Evolutionary conservation across 139 green algal genomes (phyloP).

Genomic region (Tetradesmus lagerheimii): DNA sequence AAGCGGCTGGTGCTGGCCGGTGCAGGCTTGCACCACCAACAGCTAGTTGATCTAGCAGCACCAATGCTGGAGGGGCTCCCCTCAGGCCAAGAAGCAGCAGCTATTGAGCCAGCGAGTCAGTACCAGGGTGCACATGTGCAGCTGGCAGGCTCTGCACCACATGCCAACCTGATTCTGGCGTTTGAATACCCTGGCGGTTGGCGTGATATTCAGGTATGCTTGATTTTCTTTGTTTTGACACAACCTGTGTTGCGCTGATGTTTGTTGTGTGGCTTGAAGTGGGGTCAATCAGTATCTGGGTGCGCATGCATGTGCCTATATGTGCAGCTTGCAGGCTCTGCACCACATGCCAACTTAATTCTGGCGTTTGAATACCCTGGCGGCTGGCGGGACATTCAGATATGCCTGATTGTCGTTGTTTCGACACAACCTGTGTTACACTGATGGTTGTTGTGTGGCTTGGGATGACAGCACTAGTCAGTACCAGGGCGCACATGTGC

Average conservation of each 20-base stretch:
- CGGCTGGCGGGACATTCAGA: constrained; percentile 79
- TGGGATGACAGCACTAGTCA: too few species aligned
- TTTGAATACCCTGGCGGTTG: constrained; percentile 91
- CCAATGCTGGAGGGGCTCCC: constrained; percentile 72
- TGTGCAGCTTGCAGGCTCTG: constrained; percentile 54
- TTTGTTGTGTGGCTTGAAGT: too few species aligned
- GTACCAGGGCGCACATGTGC: constrained; percentile 56
- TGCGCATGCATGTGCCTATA: too few species aligned
- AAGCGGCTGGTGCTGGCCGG: constrained; percentile 87
- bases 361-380: constrained; percentile 78
- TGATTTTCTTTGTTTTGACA: too few species aligned
- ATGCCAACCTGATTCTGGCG: constrained; percentile 73
- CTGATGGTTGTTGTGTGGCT: too few species aligned
- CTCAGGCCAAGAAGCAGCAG: background rate
- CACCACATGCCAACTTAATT: constrained; percentile 66
- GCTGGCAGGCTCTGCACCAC: constrained; percentile 48
- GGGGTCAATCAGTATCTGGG: constrained; percentile 43
- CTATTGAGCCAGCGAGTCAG: constrained; percentile 9
- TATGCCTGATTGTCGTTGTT: too few species aligned
- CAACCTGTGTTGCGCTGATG: too few species aligned
- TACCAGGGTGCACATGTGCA: constrained; percentile 59
- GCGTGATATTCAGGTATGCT: constrained; percentile 85
- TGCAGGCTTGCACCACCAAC: constrained; percentile 84
- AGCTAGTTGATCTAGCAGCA: constrained; percentile 76
- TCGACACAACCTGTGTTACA: too few species aligned